These are phyloP conservation scores for Phytophthora sansomeana DNA, from an alignment of 352 stramenopile species.

Conservation along the genomic window DNA sequence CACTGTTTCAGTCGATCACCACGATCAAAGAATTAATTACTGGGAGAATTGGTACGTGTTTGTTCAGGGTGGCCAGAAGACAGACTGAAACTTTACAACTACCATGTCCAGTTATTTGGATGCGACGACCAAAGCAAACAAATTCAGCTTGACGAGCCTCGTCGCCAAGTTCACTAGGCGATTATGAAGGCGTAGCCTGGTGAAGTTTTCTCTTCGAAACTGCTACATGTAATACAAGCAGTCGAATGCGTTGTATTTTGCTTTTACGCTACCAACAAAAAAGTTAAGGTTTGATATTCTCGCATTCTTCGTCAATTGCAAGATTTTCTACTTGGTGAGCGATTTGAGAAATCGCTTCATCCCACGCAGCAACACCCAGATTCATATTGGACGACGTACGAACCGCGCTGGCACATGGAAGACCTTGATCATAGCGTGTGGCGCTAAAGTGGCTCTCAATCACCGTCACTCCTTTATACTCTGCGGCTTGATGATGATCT, in stretches of 20 bases:
- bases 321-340: constrained; percentile 35
- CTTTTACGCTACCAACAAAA: background rate
- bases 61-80: background rate
- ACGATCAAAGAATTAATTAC: no score
- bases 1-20: background rate
- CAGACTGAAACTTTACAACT: no score
- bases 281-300: background rate
- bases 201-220: background rate
- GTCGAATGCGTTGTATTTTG: background rate
- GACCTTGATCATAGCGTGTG: constrained; percentile 8
- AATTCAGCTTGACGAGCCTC: no score
- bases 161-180: no score
- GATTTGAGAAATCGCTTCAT: constrained; percentile 26
- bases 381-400: constrained; percentile 8
- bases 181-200: background rate
- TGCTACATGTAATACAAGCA: background rate
- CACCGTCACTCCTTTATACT: background rate
- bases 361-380: constrained; percentile 22
- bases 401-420: background rate
- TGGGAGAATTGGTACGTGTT: constrained; percentile 11
- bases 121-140: no score
- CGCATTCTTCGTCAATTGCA: constrained; percentile 26
- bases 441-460: constrained; percentile 36
- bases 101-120: background rate
- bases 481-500: background rate